Evolutionary conservation across 2,329 filamentous ascomycete genomes (phyloP), one percentile per base, ranked within the genome.

Genomic region (Fusarium compactum): DNA sequence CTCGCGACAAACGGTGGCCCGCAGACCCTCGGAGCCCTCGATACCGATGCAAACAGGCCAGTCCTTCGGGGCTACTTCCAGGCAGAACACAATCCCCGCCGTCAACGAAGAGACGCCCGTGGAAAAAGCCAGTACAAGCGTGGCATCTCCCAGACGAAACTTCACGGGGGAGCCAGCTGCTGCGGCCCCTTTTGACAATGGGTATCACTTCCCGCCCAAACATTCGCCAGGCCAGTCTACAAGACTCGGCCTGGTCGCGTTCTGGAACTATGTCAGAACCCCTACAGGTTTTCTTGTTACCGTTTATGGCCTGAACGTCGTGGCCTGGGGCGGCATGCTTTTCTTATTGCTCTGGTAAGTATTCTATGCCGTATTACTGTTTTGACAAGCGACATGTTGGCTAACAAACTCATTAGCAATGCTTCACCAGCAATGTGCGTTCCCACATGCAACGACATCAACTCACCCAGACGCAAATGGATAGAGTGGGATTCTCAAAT

Each of bases 321-420:
- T 97, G 12, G 94, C 92, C 1, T 97, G 94, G 94, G 94, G 94
- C 54, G 93, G 92, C 62, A 97, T 97, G 94, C 85, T 97, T 34
- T 97, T 97, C 80, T 83, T 97, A 20, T 84, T 97, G 4, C 88
- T 97, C 27, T 92, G 90, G 82, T 93, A 94, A 65, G 57, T 32
- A 54, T 27, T n/a, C 32, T 22, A 24, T 27, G 29, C n/a, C 16
- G 32, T 20, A n/a, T 55, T 11, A 24, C 41, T 44, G 4, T 27
- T 62, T 43, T 20, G 20, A 22, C 16, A 58, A 12, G 16, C 30
- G 25, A 14, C 43, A 24, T 16, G 29, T 38, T 45, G 20, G 38
- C 65, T 74, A 51, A 75, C 38, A 34, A 47, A n/a, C 20, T 16
- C 22, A 29, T 29, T 27, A 76, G 74, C 45, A 76, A 76, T 43